Conservation (phyloP, 2,329 filamentous ascomycete species). For the Ceratocystis albifundus region DNA sequence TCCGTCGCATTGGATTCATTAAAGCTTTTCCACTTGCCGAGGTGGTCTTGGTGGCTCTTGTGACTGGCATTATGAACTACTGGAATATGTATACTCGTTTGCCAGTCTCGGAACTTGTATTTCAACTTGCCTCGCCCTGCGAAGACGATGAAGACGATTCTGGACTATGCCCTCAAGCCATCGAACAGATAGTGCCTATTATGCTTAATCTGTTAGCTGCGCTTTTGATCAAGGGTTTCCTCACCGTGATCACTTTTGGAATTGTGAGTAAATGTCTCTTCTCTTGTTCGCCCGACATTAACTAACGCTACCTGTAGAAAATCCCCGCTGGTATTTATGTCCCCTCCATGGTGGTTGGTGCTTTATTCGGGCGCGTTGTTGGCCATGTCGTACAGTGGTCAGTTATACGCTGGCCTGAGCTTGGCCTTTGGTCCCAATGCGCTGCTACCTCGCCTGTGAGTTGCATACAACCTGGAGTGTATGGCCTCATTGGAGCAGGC, state of each 20-base stretch:
- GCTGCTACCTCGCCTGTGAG: slow-evolving; percentile 58
- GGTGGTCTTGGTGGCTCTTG: slow-evolving; percentile 71
- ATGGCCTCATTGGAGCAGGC: slow-evolving; percentile 85
- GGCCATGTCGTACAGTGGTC: slow-evolving; percentile 77
- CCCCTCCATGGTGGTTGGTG: slow-evolving; percentile 96
- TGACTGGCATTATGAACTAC: slow-evolving; percentile 77
- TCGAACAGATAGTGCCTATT: slow-evolving; percentile 67
- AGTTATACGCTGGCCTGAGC: slow-evolving; percentile 60
- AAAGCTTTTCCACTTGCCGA: slow-evolving; percentile 78
- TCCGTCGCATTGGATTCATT: slow-evolving; percentile 68
- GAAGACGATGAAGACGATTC: slow-evolving; percentile 52
- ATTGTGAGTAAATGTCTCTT: slow-evolving; percentile 49
- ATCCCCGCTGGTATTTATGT: slow-evolving; percentile 95
- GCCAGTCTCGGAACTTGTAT: slow-evolving; percentile 78
- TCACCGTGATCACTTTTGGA: slow-evolving; percentile 87
- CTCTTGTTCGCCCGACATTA: not conserved
- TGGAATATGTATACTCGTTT: slow-evolving; percentile 89
- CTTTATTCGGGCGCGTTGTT: slow-evolving; percentile 75
- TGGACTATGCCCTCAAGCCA: slow-evolving; percentile 61
- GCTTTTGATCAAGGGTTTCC: slow-evolving; percentile 76
- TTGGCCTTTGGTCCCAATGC: slow-evolving; percentile 64
- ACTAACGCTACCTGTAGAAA: slow-evolving; percentile 43
- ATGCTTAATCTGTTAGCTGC: slow-evolving; percentile 61
- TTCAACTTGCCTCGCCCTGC: slow-evolving; percentile 84
- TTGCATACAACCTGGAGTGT: slow-evolving; percentile 93